Conservation (phyloP, 352 stramenopile genomes). For the Elongisporangium senticosum region DNA sequence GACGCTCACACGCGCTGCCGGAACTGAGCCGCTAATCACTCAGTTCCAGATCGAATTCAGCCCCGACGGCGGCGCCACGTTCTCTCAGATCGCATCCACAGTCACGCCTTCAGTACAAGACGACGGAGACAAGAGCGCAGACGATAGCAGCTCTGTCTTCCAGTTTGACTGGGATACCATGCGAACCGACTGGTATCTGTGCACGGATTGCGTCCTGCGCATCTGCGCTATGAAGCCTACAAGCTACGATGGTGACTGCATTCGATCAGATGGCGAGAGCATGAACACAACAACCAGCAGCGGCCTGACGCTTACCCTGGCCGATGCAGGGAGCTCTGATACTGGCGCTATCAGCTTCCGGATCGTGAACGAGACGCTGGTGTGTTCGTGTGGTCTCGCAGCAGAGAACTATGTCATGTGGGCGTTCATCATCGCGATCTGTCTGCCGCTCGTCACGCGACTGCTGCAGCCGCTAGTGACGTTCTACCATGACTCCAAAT, state of each 20-base stretch:
- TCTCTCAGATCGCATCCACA: conserved; percentile 23
- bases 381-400: conserved; percentile 40
- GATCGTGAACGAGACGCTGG: conserved; percentile 44
- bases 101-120: conserved; percentile 7
- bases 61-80: conserved; percentile 21
- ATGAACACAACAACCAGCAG: conserved; percentile 10
- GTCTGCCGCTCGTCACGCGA: conserved; percentile 29
- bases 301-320: not conserved
- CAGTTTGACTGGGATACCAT: conserved; percentile 36
- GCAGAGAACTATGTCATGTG: conserved; percentile 31
- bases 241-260: conserved; percentile 18
- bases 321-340: conserved; percentile 3
- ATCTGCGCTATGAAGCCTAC: conserved; percentile 25
- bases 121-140: conserved; percentile 2
- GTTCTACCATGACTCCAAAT: conserved; percentile 53
- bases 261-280: conserved; percentile 36
- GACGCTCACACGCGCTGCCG: conserved; percentile 21
- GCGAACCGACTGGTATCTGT: conserved; percentile 29
- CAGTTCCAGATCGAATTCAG: conserved; percentile 45
- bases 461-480: conserved; percentile 50
- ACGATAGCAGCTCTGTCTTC: conserved; percentile 12
- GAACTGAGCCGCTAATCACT: conserved; percentile 14
- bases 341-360: conserved; percentile 28
- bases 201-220: conserved; percentile 37
- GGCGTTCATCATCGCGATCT: conserved; percentile 31